Conservation (phyloP, 2,329 filamentous ascomycete genomes). For the Botrytis deweyae region DNA sequence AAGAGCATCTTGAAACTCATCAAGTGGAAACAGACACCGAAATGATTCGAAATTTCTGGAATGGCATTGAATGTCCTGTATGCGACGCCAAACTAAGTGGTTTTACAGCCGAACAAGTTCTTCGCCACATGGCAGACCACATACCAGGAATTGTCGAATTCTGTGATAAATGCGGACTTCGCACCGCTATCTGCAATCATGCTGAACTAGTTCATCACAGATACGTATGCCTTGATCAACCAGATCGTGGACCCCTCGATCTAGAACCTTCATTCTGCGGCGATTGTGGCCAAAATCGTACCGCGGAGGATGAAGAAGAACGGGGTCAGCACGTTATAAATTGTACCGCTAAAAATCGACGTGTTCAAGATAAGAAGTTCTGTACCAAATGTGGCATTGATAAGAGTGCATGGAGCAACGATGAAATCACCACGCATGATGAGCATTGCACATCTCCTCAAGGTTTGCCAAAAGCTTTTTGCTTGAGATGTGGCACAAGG, state of each 20-base stretch:
- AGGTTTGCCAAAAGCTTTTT: slow-evolving; percentile 15
- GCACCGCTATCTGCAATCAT: slow-evolving; percentile 14
- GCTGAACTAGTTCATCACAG: slow-evolving; percentile 24
- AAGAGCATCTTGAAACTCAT: slow-evolving; percentile 29
- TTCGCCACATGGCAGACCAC: slow-evolving; percentile 32
- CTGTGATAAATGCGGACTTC: slow-evolving; percentile 32
- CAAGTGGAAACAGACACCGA: slow-evolving; percentile 12
- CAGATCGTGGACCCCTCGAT: background rate
- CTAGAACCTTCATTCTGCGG: slow-evolving; percentile 20
- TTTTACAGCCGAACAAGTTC: slow-evolving; percentile 23
- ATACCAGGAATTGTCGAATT: slow-evolving; percentile 29
- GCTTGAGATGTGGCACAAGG: slow-evolving; percentile 20
- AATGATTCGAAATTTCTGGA: slow-evolving; percentile 28
- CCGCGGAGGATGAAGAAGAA: slow-evolving; percentile 5
- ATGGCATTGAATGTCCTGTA: slow-evolving; percentile 30
- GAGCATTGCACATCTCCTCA: slow-evolving; percentile 18
- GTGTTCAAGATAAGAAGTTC: background rate
- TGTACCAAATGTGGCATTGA: slow-evolving; percentile 27
- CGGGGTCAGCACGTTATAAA: background rate
- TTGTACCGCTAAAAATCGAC: background rate
- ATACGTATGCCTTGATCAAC: slow-evolving; percentile 15
- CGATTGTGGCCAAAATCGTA: slow-evolving; percentile 24
- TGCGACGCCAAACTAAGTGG: slow-evolving; percentile 29
- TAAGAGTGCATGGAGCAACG: slow-evolving; percentile 9
- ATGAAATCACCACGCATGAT: background rate